Evolutionary conservation across 2,329 filamentous ascomycete species (phyloP).

Genomic region (Davidsoniella eucalypti): DNA sequence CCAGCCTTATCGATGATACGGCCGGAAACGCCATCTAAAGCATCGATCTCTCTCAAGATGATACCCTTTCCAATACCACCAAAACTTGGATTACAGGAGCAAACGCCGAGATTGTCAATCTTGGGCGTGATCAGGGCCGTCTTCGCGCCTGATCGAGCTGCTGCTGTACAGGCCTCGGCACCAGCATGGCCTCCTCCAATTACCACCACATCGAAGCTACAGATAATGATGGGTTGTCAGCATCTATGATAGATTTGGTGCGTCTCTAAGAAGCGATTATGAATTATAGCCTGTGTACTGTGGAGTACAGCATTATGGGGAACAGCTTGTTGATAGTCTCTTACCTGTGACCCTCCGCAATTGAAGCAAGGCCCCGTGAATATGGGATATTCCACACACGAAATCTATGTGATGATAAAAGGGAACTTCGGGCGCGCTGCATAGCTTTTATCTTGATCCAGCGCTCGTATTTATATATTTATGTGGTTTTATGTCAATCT

Average conservation of each 20-base stretch:
- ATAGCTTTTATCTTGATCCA: not conserved
- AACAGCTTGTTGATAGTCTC: not conserved
- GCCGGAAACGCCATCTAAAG: constrained; percentile 76
- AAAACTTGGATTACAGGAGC: constrained; percentile 93
- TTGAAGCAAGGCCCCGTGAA: constrained; percentile 4
- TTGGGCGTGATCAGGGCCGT: constrained; percentile 85
- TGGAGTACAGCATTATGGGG: too few relatives aligned
- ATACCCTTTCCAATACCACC: constrained; percentile 98
- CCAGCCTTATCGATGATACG: constrained; percentile 85
- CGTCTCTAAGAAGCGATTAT: too few relatives aligned
- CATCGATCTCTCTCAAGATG: constrained; percentile 89
- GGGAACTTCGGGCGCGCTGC: not conserved
- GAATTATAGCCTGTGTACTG: too few relatives aligned
- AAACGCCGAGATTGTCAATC: constrained; percentile 76
- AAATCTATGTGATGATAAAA: too few relatives aligned
- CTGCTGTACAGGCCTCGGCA: constrained; percentile 80
- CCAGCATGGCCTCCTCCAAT: constrained; percentile 94
- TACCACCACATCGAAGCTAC: constrained; percentile 73
- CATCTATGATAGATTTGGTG: too few relatives aligned
- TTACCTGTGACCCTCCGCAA: constrained; percentile 1
- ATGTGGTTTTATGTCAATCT: too few relatives aligned
- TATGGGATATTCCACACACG: not conserved
- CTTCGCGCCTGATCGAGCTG: constrained; percentile 72
- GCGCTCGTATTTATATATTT: too few relatives aligned
- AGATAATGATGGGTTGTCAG: not conserved